Evolutionary conservation across 2,329 filamentous ascomycete genomes (phyloP), one percentile per base, ranked within the genome.

Genomic region (Penicillium hesseltinei): DNA sequence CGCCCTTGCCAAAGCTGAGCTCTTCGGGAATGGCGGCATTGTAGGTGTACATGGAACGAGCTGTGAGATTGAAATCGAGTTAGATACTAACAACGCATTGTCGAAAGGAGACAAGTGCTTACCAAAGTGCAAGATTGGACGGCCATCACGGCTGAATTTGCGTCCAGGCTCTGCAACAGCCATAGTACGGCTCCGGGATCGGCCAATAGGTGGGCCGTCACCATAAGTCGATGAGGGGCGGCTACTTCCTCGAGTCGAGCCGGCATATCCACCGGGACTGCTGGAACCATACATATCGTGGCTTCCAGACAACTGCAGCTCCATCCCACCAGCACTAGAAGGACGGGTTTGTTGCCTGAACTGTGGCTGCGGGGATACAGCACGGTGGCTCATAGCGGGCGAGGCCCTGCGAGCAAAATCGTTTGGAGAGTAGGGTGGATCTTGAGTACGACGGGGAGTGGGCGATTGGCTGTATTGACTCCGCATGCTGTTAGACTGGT

Each of bases 21-120:
- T 99, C 95, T 72, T 97, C 94, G 0, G 93, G 91, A 57, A 99
- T 99, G 23, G 92, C 93, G 2, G 94, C 92, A 70, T 89, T 87
- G 74, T 99, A 99, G 79, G 91, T 87, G 75, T 97, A 99, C 80
- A 97, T 83, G 27, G 94, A 93, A 42, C 93, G 90, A 54, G 94
- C 94, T 97, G 67, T 48, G 39, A 61, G 42, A 15, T 43, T 51
- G 36, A 48, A 23, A 17, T 29, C 21, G 57, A 69, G 58, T 68
- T 62, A 70, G 62, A 25, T 38, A 40, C 11, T 33, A 45, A 11
- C 4, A 39, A 33, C 17, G 2, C 10, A 21, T 19, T 23, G 35
- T 10, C n/a, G 52, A 51, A n/a, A 19, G 4, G 21, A 50, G 40
- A 38, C 48, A 4, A 84, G 31, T 31, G 15, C 92, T 87, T 83